phyloP scores from a whole-genome alignment of 179 eudicot species.

The Heliamphora pulchella region DNA sequence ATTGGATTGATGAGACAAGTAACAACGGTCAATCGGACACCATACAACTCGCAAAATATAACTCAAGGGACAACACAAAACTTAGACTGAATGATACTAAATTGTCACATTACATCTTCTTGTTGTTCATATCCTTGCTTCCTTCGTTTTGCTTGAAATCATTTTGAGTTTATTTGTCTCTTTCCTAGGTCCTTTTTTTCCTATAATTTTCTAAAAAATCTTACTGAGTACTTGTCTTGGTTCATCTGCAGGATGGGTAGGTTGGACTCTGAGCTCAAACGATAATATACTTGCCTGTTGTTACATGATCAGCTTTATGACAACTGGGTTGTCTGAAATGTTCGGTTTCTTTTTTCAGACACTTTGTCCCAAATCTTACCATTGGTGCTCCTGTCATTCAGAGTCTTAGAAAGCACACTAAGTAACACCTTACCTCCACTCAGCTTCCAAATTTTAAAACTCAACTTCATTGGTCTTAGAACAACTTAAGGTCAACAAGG shows the following conservation, averaged over 20 bases:
- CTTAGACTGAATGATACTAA: not conserved
- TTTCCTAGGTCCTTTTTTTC: not conserved
- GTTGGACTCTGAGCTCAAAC: constrained; percentile 25
- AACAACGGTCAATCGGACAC: no score
- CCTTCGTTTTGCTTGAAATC: not conserved
- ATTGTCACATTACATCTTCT: not conserved
- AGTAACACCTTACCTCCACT: constrained; percentile 35
- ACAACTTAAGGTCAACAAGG: not conserved
- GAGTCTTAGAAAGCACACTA: constrained; percentile 84
- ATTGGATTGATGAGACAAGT: no score
- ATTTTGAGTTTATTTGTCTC: not conserved
- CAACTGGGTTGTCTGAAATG: not conserved
- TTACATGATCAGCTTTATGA: not conserved
- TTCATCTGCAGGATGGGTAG: constrained; percentile 92
- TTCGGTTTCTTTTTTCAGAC: constrained; percentile 39
- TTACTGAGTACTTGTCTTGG: constrained; percentile 9
- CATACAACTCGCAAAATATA: not conserved
- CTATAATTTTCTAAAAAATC: constrained; percentile 4
- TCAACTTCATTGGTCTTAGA: not conserved
- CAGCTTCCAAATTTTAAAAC: not conserved
- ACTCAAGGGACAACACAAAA: not conserved
- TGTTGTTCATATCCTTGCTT: not conserved
- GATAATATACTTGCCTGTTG: not conserved
- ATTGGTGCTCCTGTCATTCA: constrained; percentile 97
- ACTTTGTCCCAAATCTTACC: constrained; percentile 91